A percentile compares a stretch with the other conserved stretches of the same genome.
These are phyloP conservation scores for Roridomyces roridus DNA, from an alignment of 768 basidiomycete genomes.

Conservation along the genomic window DNA sequence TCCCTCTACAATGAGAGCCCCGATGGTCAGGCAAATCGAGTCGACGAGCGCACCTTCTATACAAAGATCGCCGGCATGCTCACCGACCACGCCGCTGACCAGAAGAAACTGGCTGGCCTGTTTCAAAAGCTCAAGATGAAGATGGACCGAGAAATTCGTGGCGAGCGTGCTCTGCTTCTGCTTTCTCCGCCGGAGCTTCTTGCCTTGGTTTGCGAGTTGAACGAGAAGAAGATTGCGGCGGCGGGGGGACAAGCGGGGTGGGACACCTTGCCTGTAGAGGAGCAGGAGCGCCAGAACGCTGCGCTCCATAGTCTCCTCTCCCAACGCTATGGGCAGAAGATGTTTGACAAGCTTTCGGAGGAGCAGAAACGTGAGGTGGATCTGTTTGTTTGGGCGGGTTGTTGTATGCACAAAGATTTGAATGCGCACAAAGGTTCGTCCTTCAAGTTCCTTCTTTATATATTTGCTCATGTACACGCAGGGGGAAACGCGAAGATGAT, in stretches of 20 bases:
- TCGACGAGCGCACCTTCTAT: background rate
- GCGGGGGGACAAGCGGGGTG: slow-evolving; percentile 18
- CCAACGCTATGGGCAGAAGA: background rate
- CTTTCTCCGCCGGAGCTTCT: background rate
- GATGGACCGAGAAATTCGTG: slow-evolving; percentile 1
- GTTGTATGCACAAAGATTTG: slow-evolving; percentile 33
- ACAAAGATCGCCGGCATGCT: background rate
- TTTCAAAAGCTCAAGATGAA: background rate
- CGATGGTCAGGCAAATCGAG: background rate
- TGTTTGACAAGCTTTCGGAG: background rate
- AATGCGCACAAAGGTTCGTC: slow-evolving; percentile 27
- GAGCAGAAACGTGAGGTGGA: background rate
- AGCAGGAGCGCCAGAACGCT: slow-evolving; percentile 6
- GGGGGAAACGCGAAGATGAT: slow-evolving; percentile 21
- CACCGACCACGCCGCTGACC: slow-evolving; percentile 9
- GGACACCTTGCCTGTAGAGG: slow-evolving; percentile 9
- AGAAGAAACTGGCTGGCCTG: background rate
- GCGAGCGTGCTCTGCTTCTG: background rate
- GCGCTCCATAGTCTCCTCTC: background rate
- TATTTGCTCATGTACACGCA: background rate
- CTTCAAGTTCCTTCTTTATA: background rate
- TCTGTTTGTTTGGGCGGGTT: slow-evolving; percentile 25
- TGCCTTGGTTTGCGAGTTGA: background rate
- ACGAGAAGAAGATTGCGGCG: background rate
- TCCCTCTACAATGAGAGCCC: slow-evolving; percentile 15